Evolutionary conservation across 208 protist species (phyloP).

Genomic region (Trypanosoma congolense): DNA sequence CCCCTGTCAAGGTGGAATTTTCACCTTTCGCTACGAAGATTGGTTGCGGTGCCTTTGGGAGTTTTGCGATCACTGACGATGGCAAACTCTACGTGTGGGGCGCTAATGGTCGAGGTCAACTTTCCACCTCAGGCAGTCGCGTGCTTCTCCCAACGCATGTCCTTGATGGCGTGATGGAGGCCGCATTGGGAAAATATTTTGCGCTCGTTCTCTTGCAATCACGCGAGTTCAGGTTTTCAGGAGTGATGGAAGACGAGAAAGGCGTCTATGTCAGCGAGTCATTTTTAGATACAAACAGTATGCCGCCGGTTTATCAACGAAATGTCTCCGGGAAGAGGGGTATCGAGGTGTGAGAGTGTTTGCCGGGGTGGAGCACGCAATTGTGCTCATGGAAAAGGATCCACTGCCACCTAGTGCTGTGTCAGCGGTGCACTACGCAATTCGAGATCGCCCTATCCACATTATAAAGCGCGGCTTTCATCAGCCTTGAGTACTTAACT

Average conservation of each 20-base stretch:
- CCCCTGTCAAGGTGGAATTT: slow-evolving; percentile 40
- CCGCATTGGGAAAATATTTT: slow-evolving; percentile 57
- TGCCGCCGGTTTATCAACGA: slow-evolving; percentile 38
- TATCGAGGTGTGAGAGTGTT: slow-evolving; percentile 49
- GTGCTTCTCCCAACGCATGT: slow-evolving; percentile 39
- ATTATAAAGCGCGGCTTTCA: slow-evolving; percentile 16
- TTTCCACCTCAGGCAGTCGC: slow-evolving; percentile 21
- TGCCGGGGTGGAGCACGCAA: slow-evolving; percentile 52
- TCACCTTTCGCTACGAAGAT: slow-evolving; percentile 52
- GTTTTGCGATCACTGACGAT: slow-evolving; percentile 59
- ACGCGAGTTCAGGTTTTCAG: slow-evolving; percentile 50
- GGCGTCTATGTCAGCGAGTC: slow-evolving; percentile 31
- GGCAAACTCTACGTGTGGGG: slow-evolving; percentile 73
- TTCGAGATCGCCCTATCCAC: slow-evolving; percentile 43
- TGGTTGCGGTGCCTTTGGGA: slow-evolving; percentile 64
- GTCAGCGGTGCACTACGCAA: slow-evolving; percentile 15
- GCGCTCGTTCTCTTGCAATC: slow-evolving; percentile 50
- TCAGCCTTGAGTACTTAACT: too few relatives aligned
- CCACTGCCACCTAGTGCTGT: slow-evolving; percentile 24
- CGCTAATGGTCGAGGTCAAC: slow-evolving; percentile 56
- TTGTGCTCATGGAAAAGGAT: slow-evolving; percentile 54
- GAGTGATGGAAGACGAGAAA: slow-evolving; percentile 48
- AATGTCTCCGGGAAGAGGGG: slow-evolving; percentile 22
- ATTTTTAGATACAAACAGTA: slow-evolving; percentile 49
- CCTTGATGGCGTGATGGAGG: slow-evolving; percentile 65